Evolutionary conservation across 192 early-diverging fungal species (phyloP), one percentile per base, ranked within the genome.

Genomic region (Coemansia sp.): DNA sequence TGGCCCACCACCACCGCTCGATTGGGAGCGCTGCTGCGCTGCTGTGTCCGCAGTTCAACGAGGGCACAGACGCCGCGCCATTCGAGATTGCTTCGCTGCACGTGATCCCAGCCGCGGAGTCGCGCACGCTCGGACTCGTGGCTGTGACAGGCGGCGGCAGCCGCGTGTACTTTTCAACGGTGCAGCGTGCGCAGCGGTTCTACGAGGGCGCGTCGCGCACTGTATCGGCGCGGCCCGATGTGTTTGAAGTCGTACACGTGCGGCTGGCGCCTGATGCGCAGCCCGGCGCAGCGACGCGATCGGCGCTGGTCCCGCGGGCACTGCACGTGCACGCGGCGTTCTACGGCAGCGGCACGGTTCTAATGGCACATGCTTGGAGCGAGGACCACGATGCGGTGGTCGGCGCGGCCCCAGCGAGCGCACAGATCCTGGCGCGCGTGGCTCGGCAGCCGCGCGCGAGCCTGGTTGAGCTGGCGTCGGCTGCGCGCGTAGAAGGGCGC

Each of bases 21-120:
- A 73, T 88, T 50, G 62, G 70, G 45, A 71, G 71, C 38, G 45
- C 66, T 18, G 82, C 81, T 0, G 67, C 67, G 38, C 48, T 69
- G 35, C 71, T 86, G 65, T 79, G 77, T 33, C 80, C 82, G 63
- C 68, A 77, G 38, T 74, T 77, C 55, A 60, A 77, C 46, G 64
- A 80, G 44, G 77, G 71, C n/a, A 21, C 65, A 0, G 69, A 60
- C 56, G 56, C 73, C 0, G 44, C 62, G 21, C 63, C 71, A 0
- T 90, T 92, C 62, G 82, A 83, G 54, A 87, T 95, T 25, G 72
- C 86, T n/a, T 87, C 89, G 10, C 79, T 96, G 35, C 87, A 95
- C 54, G 71, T 83, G 6, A 84, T 92, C 18, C 80, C 85, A 1
- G 45, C 58, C 6, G 40, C 57, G 7, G 92, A 95, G 61, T 91